Base-by-base conservation (phyloP, 2,329 filamentous ascomycete species). In the Thelonectria rubi region DNA sequence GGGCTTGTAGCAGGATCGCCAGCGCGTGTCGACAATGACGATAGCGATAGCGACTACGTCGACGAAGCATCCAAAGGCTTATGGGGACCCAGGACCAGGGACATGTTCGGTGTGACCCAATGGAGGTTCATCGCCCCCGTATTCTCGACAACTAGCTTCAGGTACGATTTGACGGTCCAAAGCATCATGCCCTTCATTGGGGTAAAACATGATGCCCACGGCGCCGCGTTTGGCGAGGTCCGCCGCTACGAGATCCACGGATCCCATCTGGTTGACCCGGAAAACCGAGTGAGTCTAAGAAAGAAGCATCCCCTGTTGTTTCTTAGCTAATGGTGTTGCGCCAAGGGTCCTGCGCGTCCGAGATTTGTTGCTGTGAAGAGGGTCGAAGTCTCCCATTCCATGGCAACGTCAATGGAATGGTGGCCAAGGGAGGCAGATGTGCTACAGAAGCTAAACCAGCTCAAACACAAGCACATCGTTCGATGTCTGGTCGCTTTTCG, bases 391-490 rank as follows among this genome's bases (percentile, higher is more conserved):
- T 5, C 12, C 10, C 12, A 6, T n/a, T n/a, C 10, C 39, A 10
- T 14, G 39, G 15, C 12, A n/a, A 40, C 17, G 39, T n/a, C n/a
- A n/a, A n/a, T 40, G 39, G 17, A n/a, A 10, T 6, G 15, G 6
- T 40, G 39, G 39, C 10, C 6, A 40, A 40, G 15, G 15, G 39
- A 40, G 15, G 39, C 39, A 11, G 39, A 40, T 14, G 14, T 40
- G 9, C 39, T 40, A n/a, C 12, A n/a, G 9, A 10, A 40, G 14
- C 12, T 51, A n/a, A 51, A 18, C 7, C 8, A 14, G 30, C 49
- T 52, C 49, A 26, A 42, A 9, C 49, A 52, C 18, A n/a, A 20
- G 2, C 49, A 52, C 37, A 52, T 52, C 12, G 49, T 52, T n/a
- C 18, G 20, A 12, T 42, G 24, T 34, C 37, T 52, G 10, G 26